A percentile compares a stretch with the other conserved stretches of the same genome.
These are phyloP conservation scores for Globisporangium parvum DNA, from an alignment of 352 stramenopile genomes.

Conservation along the genomic window DNA sequence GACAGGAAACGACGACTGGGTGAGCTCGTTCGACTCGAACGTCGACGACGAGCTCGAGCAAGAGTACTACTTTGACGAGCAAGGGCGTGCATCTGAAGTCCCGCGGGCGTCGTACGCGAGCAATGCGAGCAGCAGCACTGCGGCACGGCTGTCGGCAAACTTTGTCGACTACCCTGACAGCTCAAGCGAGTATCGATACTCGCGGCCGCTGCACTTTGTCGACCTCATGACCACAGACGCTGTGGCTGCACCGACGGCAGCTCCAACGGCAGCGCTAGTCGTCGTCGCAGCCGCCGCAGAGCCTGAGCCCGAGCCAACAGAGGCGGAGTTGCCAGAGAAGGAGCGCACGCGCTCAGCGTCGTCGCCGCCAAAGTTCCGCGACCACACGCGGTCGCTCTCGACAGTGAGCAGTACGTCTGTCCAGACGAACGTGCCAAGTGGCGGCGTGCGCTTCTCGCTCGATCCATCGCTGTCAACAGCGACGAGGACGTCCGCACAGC, in stretches of 20 bases:
- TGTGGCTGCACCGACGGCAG: not conserved
- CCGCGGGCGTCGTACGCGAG: constrained; percentile 4
- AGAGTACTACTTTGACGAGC: constrained; percentile 14
- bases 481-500: not conserved
- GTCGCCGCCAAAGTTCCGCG: not conserved
- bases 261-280: not conserved
- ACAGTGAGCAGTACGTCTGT: not conserved
- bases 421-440: not conserved
- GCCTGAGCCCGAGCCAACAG: not conserved
- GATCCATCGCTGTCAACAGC: not conserved
- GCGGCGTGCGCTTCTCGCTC: not conserved
- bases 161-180: not conserved
- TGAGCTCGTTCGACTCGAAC: constrained; percentile 11
- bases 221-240: constrained; percentile 1
- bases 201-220: not conserved
- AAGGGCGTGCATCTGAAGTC: constrained; percentile 9
- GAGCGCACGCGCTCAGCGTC: constrained; percentile 1
- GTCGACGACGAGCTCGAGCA: constrained; percentile 8
- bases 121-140: not conserved
- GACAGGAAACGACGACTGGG: constrained; percentile 1
- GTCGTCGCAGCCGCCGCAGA: not conserved
- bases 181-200: not conserved
- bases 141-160: not conserved
- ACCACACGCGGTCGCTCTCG: constrained; percentile 2
- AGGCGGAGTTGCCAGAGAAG: not conserved